Evolutionary conservation across 441 rosid genomes (phyloP), one percentile per base, ranked within the genome.

Genomic region (Gossypium davidsonii): DNA sequence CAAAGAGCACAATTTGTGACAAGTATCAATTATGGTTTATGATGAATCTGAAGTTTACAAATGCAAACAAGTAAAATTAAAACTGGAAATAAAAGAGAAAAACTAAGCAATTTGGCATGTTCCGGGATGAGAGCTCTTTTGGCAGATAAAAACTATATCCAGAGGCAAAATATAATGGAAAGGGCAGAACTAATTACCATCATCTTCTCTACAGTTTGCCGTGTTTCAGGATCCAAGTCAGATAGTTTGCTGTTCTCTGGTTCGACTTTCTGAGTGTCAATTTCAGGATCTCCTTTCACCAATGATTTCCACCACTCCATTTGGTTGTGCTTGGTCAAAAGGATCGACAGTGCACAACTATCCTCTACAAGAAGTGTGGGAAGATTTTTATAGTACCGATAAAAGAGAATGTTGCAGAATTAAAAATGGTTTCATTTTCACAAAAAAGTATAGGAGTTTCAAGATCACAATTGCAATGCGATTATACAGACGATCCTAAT

Each of bases 291-390:
- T 61, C 98, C 99, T 75, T 95, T 93, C 74, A 91, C 82, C 79
- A 92, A 51, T 25, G 83, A 85, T 73, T 88, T 91, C 99, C 99
- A 95, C 99, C 99, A 95, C 48, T 91, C 93, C 99, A 93, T 86
- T 77, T 93, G 97, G 76, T 93, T 89, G 62, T 88, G 90, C 89
- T 95, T 95, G 17, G 99, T 95, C 85, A 95, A 74, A 39, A 91
- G 92, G 70, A 95, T 65, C 7, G 97, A 90, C 69, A 95, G 70
- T 46, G 89, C 70, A 65, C 88, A 83, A 76, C 88, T 91, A 79
- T 95, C 99, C 96, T 95, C 99, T 95, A 88, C 74, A 78, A 57
- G 51, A 64, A 74, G 23, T 21, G 74, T 1, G 61, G 0, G 44
- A 61, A 42, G 8, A 52, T 18, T 42, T 34, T 20, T 42, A 21